Evolutionary conservation across 169 alveolate species (phyloP).

Genomic region (Eimeria sp.): DNA sequence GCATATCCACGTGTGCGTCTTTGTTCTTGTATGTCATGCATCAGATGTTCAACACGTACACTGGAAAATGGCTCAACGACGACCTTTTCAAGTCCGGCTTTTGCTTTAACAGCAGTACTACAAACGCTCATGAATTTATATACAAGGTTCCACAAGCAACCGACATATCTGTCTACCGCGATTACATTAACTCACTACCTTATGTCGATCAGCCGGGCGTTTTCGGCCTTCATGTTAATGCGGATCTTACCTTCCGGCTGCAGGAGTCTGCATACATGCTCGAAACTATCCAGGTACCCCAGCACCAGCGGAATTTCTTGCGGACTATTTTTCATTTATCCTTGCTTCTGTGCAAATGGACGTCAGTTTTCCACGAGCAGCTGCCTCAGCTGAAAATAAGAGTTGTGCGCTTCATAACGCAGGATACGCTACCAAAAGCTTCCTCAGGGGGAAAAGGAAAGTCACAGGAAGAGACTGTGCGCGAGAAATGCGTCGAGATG

Average conservation of each 20-base stretch:
- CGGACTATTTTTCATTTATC: not conserved
- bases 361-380: not conserved
- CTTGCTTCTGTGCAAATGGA: not conserved
- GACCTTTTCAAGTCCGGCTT: slow-evolving; percentile 82
- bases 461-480: slow-evolving; percentile 96
- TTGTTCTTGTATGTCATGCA: not conserved
- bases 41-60: slow-evolving; percentile 93
- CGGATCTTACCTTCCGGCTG: slow-evolving; percentile 97
- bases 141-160: slow-evolving; percentile 94
- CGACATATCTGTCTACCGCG: slow-evolving; percentile 93
- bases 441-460: slow-evolving; percentile 96
- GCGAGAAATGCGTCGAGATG: slow-evolving; percentile 94
- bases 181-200: slow-evolving; percentile 94
- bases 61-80: slow-evolving; percentile 90
- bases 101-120: slow-evolving; percentile 85
- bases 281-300: slow-evolving; percentile 90
- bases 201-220: slow-evolving; percentile 95
- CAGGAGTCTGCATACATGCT: slow-evolving; percentile 95
- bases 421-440: slow-evolving; percentile 97
- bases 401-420: not conserved
- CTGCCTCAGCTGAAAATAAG: not conserved
- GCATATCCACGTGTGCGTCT: not conserved
- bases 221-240: slow-evolving; percentile 97
- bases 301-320: not conserved
- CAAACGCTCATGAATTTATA: slow-evolving; percentile 86